A percentile compares a stretch with the other conserved stretches of the same genome.
These are phyloP conservation scores for Didymella segeticola DNA, from an alignment of 2,329 filamentous ascomycete genomes.

Conservation along the genomic window DNA sequence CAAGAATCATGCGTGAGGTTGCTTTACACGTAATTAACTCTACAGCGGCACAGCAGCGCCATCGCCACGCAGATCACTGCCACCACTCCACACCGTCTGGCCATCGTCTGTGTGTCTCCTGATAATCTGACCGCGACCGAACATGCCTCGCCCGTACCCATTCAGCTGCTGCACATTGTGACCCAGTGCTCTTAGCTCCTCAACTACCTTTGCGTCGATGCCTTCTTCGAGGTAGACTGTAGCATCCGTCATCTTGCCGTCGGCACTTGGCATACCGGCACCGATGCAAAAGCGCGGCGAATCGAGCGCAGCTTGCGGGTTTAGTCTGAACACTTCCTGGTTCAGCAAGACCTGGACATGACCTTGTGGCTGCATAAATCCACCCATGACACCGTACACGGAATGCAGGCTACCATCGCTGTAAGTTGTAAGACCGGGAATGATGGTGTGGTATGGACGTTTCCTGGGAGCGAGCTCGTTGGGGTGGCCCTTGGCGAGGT, in stretches of 20 bases:
- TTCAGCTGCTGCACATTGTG: slow-evolving; percentile 74
- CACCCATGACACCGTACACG: slow-evolving; percentile 96
- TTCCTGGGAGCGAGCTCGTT: slow-evolving; percentile 83
- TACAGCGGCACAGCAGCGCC: slow-evolving; percentile 67
- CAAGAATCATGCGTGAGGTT: too few relatives aligned
- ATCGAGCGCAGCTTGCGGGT: slow-evolving; percentile 88
- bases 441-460: slow-evolving; percentile 96
- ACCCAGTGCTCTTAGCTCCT: slow-evolving; percentile 72
- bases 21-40: too few relatives aligned
- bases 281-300: slow-evolving; percentile 90
- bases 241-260: slow-evolving; percentile 63
- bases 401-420: slow-evolving; percentile 77
- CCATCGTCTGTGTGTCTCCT: slow-evolving; percentile 78
- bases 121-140: slow-evolving; percentile 89
- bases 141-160: slow-evolving; percentile 71
- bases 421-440: slow-evolving; percentile 88
- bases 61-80: slow-evolving; percentile 87
- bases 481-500: slow-evolving; percentile 72
- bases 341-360: slow-evolving; percentile 93
- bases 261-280: slow-evolving; percentile 69
- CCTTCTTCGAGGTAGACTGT: slow-evolving; percentile 84
- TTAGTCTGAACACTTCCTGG: slow-evolving; percentile 80
- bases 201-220: slow-evolving; percentile 70
- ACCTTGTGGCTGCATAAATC: slow-evolving; percentile 97
- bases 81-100: slow-evolving; percentile 79